phyloP scores from a whole-genome alignment of 2,329 filamentous ascomycete species.

The Neurospora sp. region DNA sequence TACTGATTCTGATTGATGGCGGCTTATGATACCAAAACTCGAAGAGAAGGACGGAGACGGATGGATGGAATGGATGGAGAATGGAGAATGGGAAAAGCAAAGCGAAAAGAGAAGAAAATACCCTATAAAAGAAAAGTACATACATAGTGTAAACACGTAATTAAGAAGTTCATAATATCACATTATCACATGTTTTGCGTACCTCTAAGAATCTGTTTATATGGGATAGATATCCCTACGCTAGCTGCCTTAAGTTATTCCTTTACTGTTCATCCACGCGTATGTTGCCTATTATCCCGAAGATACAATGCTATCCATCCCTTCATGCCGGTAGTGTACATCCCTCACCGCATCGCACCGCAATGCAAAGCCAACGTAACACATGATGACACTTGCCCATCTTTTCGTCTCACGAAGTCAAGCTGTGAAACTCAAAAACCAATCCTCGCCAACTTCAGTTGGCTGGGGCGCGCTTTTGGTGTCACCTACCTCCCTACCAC shows the following conservation, averaged over 20 bases:
- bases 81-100: not conserved
- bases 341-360: not conserved
- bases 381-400: not conserved
- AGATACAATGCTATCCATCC: no score
- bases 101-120: not conserved
- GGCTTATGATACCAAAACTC: not conserved
- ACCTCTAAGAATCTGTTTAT: not conserved
- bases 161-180: not conserved
- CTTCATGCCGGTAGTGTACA: not conserved
- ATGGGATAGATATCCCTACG: not conserved
- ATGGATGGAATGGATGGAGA: not conserved
- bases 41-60: slow-evolving; percentile 9
- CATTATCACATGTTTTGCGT: not conserved
- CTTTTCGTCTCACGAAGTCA: not conserved
- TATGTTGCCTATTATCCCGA: no score
- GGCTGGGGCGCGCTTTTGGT: not conserved
- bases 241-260: no score
- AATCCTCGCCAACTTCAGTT: not conserved
- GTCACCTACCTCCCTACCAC: not conserved
- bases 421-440: not conserved
- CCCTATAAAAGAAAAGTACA: not conserved
- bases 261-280: no score
- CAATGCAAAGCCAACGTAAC: not conserved
- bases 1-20: not conserved
- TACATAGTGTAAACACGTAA: not conserved